Evolutionary conservation across 1,284 basidiomycete species (phyloP), one percentile per base, ranked within the genome.

Genomic region (Inonotus obliquus): DNA sequence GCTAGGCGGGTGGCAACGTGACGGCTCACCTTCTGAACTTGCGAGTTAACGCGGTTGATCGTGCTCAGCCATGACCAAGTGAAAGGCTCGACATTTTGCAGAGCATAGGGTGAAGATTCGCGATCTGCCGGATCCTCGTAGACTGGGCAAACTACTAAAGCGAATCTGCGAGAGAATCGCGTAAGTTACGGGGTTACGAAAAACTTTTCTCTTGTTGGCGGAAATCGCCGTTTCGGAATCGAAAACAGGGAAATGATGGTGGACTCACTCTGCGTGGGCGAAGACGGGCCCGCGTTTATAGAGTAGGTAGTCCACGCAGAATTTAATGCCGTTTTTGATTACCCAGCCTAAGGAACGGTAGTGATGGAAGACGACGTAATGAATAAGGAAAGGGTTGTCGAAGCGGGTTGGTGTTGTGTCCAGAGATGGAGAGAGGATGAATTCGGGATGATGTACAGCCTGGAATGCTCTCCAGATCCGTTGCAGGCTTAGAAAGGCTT

Each of bases 331-430:
- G 25, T 86, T 86, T 73, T 96, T 94, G 64, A 98, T 89, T 17
- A 98, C 92, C 97, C 97, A 99, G n/a, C 97, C 97, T 4, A 99
- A 81, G 1, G 95, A 94, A 21, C 96, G 86, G 72, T 92, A 99
- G 74, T 99, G 94, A 72, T 99, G 96, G 71, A 96, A 98, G 6
- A 86, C 87, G 54, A 89, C 86, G 70, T 98, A 99, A 67, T 92
- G 84, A 39, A 99, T 79, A 38, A 99, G 77, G 75, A 98, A 95
- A 0, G 96, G 95, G 71, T 97, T 97, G 76, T 98, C 96, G 53
- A 86, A 81, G 57, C 85, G 80, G 70, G 72, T 49, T 58, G 63
- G 62, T 63, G 66, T 54, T 69, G 63, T 29, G 68, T 69, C 23
- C 72, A 68, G 63, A 71, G 69, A 68, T 51, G 54, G 56, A 73